Base-by-base conservation (phyloP, 768 basidiomycete genomes). In the Lyophyllum decastes region DNA sequence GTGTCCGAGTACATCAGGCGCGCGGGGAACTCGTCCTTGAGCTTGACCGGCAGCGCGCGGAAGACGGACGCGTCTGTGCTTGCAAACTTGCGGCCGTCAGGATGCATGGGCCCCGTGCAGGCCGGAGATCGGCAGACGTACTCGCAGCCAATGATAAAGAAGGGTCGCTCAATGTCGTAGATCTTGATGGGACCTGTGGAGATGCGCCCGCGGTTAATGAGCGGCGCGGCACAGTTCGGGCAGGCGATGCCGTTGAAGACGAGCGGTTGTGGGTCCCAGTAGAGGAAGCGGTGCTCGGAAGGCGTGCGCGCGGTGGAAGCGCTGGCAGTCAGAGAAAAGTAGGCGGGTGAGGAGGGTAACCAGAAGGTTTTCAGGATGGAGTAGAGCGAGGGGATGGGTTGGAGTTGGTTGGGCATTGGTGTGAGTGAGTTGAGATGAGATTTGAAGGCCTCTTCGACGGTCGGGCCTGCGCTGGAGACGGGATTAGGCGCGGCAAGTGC, bases 141-240 rank as follows among this genome's bases (percentile, higher is more conserved):
- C 67, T 90, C 87, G 66, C 90, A 90, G n/a, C 88, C 91, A 34
- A 93, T 90, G 69, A 93, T 81, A 67, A 88, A 92, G 73, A 92
- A 93, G 2, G 89, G 88, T 58, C 83, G 84, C 61, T 87, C 85
- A 49, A 93, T 82, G 63, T 93, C 90, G 68, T 91, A 90, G 4
- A 92, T 81, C 64, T 89, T 92, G 66, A 91, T 74, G 0, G 91
- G 91, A 0, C 90, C 90, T 0, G 82, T 81, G 59, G 78, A 82
- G 70, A 92, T 92, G 41, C 87, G 82, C 2, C 91, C 91, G 33
- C 81, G 80, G 70, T 92, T 89, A 33, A 68, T 61, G 38, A 93
- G 79, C 0, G 86, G 79, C 4, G 78, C 66, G 7, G 82, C 72
- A 66, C 91, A 93, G 43, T 66, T 76, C 0, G 90, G 88, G 62